phyloP scores from a whole-genome alignment of 306 rosid species.

The Cotoneaster glaucophyllus region DNA sequence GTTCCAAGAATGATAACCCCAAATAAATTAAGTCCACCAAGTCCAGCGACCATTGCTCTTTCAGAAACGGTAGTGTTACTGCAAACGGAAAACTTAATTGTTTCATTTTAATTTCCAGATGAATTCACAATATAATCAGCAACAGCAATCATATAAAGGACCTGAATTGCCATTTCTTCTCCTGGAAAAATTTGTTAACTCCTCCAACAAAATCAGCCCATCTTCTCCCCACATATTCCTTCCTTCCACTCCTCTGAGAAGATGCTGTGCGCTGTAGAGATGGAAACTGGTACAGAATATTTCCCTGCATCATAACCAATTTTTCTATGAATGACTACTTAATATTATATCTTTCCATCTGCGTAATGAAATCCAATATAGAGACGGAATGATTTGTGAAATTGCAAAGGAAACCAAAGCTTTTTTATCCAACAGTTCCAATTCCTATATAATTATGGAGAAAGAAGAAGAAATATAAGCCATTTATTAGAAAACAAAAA shows the following conservation, averaged over 20 bases:
- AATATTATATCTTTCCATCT: not conserved
- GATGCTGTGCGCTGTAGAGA: conserved; percentile 90
- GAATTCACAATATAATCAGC: conserved; percentile 1
- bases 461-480: conserved; percentile 2
- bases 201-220: conserved; percentile 93
- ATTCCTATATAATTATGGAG: not conserved
- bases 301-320: conserved; percentile 71
- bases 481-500: conserved; percentile 1
- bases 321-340: not conserved
- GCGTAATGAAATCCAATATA: not conserved
- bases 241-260: conserved; percentile 63
- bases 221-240: conserved; percentile 91
- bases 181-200: conserved; percentile 66
- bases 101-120: conserved; percentile 12
- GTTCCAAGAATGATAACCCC: conserved; percentile 93
- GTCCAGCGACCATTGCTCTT: conserved; percentile 77
- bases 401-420: not conserved
- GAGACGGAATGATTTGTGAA: conserved; percentile 11
- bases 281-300: conserved; percentile 86
- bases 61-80: conserved; percentile 69
- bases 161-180: conserved; percentile 91
- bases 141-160: conserved; percentile 17
- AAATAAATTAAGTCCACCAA: conserved; percentile 93
- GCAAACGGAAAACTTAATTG: conserved; percentile 21
- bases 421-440: conserved; percentile 3